phyloP scores from a whole-genome alignment of 2,329 filamentous ascomycete genomes.

The Cordyceps pruinosa region DNA sequence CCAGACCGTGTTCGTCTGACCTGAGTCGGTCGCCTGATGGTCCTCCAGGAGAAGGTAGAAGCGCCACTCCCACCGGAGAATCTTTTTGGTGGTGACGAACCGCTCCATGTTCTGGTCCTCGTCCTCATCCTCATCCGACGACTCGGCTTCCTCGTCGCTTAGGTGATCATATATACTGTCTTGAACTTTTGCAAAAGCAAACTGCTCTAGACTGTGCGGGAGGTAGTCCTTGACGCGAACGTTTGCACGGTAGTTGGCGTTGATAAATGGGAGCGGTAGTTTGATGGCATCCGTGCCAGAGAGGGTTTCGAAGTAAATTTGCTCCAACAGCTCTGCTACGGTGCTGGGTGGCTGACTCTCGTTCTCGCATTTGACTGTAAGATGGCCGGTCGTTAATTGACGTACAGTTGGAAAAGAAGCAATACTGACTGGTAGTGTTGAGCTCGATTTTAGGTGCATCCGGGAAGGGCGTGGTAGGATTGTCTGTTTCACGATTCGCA shows the following conservation, averaged over 20 bases:
- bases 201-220: constrained; percentile 64
- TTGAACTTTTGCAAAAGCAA: constrained; percentile 45
- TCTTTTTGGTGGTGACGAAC: constrained; percentile 20
- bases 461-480: background rate
- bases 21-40: constrained; percentile 31
- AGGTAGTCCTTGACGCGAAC: constrained; percentile 79
- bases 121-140: constrained; percentile 19
- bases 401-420: background rate
- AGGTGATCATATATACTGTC: constrained; percentile 42
- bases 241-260: constrained; percentile 60
- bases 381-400: constrained; percentile 12
- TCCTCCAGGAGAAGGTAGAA: constrained; percentile 78
- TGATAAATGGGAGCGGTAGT: constrained; percentile 62
- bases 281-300: constrained; percentile 31
- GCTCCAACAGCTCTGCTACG: constrained; percentile 35
- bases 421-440: constrained; percentile 1
- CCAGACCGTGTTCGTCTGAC: constrained; percentile 49
- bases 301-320: constrained; percentile 33
- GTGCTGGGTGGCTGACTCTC: constrained; percentile 27
- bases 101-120: constrained; percentile 19
- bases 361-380: constrained; percentile 42
- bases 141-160: constrained; percentile 29
- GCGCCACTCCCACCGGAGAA: constrained; percentile 65
- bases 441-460: background rate
- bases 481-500: constrained; percentile 14